A percentile compares a stretch with the other conserved stretches of the same genome.
phyloP scores from a whole-genome alignment of 768 basidiomycete genomes.

The Boletus coccyginus region DNA sequence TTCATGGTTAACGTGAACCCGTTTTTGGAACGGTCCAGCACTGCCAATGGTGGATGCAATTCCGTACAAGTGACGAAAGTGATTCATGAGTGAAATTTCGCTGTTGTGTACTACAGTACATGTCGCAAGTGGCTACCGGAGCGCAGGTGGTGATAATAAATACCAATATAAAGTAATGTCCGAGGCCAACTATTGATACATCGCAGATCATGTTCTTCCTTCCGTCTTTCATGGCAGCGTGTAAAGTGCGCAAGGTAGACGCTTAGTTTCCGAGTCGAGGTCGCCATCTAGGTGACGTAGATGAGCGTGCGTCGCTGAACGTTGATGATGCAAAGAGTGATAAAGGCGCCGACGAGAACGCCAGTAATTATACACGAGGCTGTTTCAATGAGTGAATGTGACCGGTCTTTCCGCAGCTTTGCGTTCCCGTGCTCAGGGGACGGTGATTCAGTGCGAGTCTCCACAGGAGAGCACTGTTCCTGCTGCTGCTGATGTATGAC shows the following conservation, averaged over 20 bases:
- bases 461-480: conserved; percentile 12
- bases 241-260: background rate
- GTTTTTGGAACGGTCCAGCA: background rate
- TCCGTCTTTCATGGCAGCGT: background rate
- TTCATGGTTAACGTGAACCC: conserved; percentile 17
- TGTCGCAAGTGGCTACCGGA: conserved; percentile 6
- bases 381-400: conserved; percentile 30
- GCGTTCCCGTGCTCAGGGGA: conserved; percentile 1
- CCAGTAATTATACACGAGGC: conserved; percentile 54
- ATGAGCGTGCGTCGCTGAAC: conserved; percentile 47
- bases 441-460: conserved; percentile 11
- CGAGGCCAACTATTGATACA: conserved; percentile 21
- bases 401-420: conserved; percentile 18
- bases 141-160: conserved; percentile 20
- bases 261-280: background rate
- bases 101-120: background rate
- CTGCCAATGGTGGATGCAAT: background rate
- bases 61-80: background rate
- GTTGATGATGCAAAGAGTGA: conserved; percentile 50
- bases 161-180: conserved; percentile 28
- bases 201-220: conserved; percentile 2
- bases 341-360: conserved; percentile 56
- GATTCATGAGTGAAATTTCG: background rate
- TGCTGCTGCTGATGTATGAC: conserved; percentile 24
- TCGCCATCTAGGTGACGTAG: conserved; percentile 29